phyloP scores from a whole-genome alignment of 768 basidiomycete genomes.

The Suillus cothurnatus region DNA sequence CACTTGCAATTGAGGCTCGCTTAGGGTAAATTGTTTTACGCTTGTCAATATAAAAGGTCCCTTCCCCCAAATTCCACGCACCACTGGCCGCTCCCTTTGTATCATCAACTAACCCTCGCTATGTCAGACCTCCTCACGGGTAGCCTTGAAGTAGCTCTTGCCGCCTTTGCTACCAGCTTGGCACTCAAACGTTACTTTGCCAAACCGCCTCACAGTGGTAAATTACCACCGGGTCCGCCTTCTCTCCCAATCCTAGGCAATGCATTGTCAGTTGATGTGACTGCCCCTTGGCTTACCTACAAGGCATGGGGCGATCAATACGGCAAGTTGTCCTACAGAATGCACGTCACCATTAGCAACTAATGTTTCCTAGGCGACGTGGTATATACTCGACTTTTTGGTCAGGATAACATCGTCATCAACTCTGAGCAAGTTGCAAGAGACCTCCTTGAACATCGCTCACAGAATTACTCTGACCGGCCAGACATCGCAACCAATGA shows the following conservation, averaged over 20 bases:
- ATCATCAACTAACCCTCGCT: background rate
- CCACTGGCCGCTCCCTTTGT: background rate
- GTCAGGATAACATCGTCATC: conserved; percentile 14
- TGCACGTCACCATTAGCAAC: background rate
- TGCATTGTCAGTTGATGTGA: background rate
- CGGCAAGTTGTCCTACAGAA: background rate
- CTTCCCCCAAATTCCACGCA: background rate
- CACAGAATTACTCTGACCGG: conserved; percentile 15
- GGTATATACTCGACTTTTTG: conserved; percentile 9
- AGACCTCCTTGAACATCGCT: conserved; percentile 16
- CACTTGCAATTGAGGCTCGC: no score
- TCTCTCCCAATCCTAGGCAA: conserved; percentile 4
- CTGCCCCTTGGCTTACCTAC: conserved; percentile 7
- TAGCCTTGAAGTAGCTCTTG: background rate
- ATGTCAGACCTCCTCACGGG: background rate
- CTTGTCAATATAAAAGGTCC: background rate
- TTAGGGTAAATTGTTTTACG: background rate
- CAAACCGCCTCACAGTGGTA: background rate
- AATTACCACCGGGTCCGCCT: conserved; percentile 1
- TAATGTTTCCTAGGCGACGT: conserved; percentile 9
- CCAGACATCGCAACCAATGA: conserved; percentile 6
- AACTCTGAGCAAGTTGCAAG: conserved; percentile 17
- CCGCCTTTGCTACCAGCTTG: background rate
- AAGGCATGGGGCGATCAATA: background rate
- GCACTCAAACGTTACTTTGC: background rate